A percentile compares a stretch with the other conserved stretches of the same genome.
phyloP scores from a whole-genome alignment of 306 rosid genomes.

The Vicia sativa region DNA sequence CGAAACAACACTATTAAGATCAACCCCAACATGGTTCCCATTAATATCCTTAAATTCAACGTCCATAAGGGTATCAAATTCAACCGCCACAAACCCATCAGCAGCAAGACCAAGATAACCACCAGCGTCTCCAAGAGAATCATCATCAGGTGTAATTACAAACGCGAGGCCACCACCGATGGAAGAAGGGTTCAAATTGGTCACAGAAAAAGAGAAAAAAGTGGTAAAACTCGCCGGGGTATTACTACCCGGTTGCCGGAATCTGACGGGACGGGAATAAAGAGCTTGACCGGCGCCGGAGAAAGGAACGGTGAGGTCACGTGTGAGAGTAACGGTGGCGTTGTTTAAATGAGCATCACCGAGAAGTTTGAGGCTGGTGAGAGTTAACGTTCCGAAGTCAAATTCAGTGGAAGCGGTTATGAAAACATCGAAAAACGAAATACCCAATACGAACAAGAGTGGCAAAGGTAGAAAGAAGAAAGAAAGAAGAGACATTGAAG shows the following conservation, averaged over 20 bases:
- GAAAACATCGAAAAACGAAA: not conserved
- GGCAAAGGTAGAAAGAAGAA: not conserved
- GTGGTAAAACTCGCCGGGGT: constrained; percentile 74
- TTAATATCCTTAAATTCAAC: constrained; percentile 86
- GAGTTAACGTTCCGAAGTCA: constrained; percentile 75
- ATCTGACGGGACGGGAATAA: constrained; percentile 64
- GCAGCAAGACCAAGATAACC: constrained; percentile 71
- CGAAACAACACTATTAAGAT: constrained; percentile 78
- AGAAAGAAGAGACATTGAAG: constrained; percentile 54
- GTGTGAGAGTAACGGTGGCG: constrained; percentile 78
- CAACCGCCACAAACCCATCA: constrained; percentile 73
- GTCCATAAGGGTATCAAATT: constrained; percentile 92
- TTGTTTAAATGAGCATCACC: constrained; percentile 95
- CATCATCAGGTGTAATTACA: constrained; percentile 66
- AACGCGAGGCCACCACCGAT: constrained; percentile 95
- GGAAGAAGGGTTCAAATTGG: constrained; percentile 83
- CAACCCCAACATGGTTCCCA: constrained; percentile 95
- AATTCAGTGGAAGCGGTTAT: constrained; percentile 58
- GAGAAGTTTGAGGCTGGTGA: constrained; percentile 71
- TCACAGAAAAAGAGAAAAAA: constrained; percentile 79
- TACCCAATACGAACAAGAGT: not conserved
- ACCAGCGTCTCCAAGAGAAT: constrained; percentile 68
- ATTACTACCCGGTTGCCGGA: constrained; percentile 56
- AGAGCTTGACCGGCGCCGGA: constrained; percentile 86
- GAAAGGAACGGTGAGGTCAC: constrained; percentile 89